Evolutionary conservation across 106 monocot species (phyloP), one percentile per base, ranked within the genome.

Genomic region (Dendrobium huoshanense): DNA sequence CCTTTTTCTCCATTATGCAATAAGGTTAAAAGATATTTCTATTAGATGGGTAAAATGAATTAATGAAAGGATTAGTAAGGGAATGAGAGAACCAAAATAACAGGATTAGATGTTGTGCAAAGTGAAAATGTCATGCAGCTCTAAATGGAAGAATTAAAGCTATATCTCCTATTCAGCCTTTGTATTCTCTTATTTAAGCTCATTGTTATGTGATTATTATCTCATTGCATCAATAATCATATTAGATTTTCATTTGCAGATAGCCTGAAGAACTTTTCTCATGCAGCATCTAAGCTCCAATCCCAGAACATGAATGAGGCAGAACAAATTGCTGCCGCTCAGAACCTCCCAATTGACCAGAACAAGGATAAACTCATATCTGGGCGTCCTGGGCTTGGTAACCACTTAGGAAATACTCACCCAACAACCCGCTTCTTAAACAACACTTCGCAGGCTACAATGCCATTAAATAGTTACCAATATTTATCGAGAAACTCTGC

Each of bases 191-290:
- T 70, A 70, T 9, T 65, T 24, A 65, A 58, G 58, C 58, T 58
- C 58, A 17, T 51, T 65, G 24, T 65, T 25, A 24, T 6, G 40
- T 70, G 2, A 11, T 11, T 11, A 37, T 11, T 11, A 70, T 70
- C 70, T 70, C 31, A 70, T 37, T 70, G 70, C 37, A 70, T 70
- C 24, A 13, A 44, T 78, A 43, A 77, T 51, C 42, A 15, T 20
- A 43, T 15, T 29, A 42, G 10, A 65, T 22, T 79, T n/a, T 65
- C 2, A n/a, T 51, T 75, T 80, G 80, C 86, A 92, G 92, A 92
- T 67, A 85, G 88, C 79, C 75, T 92, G 84, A 92, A 92, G 84
- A 90, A 75, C 27, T 92, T 86, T 67, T 54, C 87, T 47, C 79
- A 67, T 17, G 79, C 82, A 13, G 83, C 79, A 77, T 73, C 88